Conservation (phyloP, 1,139 yeast genomes). For the Yamadazyma buinensis region DNA sequence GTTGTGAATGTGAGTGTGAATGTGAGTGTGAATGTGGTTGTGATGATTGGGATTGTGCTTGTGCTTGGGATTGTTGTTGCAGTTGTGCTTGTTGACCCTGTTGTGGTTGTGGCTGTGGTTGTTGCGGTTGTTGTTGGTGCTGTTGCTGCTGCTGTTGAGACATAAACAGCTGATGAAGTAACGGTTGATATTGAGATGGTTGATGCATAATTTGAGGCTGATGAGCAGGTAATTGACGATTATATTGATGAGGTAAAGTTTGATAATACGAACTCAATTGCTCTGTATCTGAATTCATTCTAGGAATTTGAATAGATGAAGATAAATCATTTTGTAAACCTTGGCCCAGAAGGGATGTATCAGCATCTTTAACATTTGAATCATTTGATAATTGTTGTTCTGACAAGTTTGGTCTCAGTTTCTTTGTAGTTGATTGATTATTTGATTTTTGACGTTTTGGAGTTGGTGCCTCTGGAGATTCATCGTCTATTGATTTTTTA, state of each 20-base stretch:
- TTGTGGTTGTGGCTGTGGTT: conserved; percentile 7
- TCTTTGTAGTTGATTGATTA: not conserved
- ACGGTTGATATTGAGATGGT: conserved; percentile 3
- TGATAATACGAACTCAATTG: not conserved
- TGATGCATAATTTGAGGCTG: not conserved
- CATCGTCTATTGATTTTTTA: not conserved
- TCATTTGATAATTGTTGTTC: no score
- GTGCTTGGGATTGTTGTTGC: conserved; percentile 10
- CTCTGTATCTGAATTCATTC: not conserved
- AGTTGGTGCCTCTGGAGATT: no score
- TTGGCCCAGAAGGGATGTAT: not conserved
- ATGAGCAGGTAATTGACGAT: not conserved
- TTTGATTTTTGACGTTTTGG: not conserved
- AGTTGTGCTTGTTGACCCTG: conserved; percentile 5
- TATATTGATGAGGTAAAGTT: not conserved
- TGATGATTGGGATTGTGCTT: conserved; percentile 3
- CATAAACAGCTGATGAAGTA: conserved; percentile 5
- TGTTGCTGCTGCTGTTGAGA: conserved; percentile 6
- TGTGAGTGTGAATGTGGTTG: conserved; percentile 2
- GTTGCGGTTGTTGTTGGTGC: conserved; percentile 5
- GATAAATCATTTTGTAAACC: not conserved
- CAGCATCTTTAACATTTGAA: no score
- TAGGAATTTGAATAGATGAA: not conserved
- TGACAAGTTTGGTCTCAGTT: no score
- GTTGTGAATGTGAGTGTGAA: not conserved